Conservation (phyloP, 1,284 basidiomycete genomes). For the Puccinia triticina region DNA sequence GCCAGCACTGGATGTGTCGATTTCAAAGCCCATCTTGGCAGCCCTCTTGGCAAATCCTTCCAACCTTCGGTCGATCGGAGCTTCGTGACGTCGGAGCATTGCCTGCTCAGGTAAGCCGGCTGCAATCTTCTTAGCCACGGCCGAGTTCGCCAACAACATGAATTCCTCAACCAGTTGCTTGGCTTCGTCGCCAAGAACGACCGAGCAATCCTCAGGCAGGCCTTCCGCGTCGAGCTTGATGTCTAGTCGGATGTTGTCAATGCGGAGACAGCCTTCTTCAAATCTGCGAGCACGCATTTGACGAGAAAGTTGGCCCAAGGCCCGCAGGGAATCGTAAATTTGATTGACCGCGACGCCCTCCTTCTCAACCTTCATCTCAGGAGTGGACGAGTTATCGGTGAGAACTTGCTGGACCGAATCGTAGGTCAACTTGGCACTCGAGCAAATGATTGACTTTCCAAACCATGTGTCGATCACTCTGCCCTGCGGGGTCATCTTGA, state of each 20-base stretch:
- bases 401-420: constrained; percentile 80
- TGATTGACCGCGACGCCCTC: constrained; percentile 19
- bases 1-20: constrained; percentile 79
- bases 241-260: constrained; percentile 72
- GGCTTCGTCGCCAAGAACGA: constrained; percentile 71
- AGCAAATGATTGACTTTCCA: constrained; percentile 90
- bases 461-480: constrained; percentile 85
- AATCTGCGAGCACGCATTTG: constrained; percentile 75
- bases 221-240: constrained; percentile 83
- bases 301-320: constrained; percentile 66
- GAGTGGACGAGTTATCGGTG: constrained; percentile 63
- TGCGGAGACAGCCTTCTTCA: constrained; percentile 77
- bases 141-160: constrained; percentile 87
- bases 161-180: constrained; percentile 91
- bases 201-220: constrained; percentile 77
- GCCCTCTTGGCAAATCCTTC: constrained; percentile 78
- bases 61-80: constrained; percentile 83
- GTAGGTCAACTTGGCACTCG: constrained; percentile 72
- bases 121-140: constrained; percentile 89
- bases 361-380: constrained; percentile 35
- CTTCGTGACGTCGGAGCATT: constrained; percentile 88
- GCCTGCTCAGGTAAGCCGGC: constrained; percentile 92
- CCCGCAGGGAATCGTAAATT: constrained; percentile 25
- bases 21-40: constrained; percentile 75
- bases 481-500: constrained; percentile 82